Evolutionary conservation across 2,329 filamentous ascomycete species (phyloP).

Genomic region (Thielaviopsis ethacetica): DNA sequence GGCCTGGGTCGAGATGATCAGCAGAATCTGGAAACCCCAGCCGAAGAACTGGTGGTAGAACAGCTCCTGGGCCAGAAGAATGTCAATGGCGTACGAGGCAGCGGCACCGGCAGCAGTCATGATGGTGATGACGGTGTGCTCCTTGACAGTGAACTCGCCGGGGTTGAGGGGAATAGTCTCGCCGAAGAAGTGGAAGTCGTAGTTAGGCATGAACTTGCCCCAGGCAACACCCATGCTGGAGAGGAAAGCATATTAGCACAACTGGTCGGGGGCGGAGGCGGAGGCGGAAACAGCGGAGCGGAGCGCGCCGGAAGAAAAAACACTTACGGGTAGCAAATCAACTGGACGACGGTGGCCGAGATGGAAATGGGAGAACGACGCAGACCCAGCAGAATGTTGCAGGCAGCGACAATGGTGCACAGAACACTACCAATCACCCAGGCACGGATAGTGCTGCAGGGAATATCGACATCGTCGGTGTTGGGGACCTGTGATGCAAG

Average conservation of each 20-base stretch:
- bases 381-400: constrained; percentile 37
- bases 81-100: constrained; percentile 24
- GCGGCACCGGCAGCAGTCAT: constrained; percentile 24
- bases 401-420: constrained; percentile 38
- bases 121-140: constrained; percentile 33
- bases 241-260: constrained; percentile 19
- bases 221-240: constrained; percentile 18
- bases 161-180: constrained; percentile 22
- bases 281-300: neutral
- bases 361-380: constrained; percentile 35
- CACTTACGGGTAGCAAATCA: constrained; percentile 33
- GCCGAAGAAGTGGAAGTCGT: constrained; percentile 20
- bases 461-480: constrained; percentile 34
- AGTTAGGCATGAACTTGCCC: constrained; percentile 19
- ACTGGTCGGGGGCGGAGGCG: neutral
- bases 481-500: constrained; percentile 8
- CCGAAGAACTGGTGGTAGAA: constrained; percentile 41
- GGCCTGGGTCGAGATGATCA: constrained; percentile 37
- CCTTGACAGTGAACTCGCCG: constrained; percentile 28
- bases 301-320: neutral
- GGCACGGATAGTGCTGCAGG: constrained; percentile 41
- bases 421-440: constrained; percentile 42
- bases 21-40: constrained; percentile 36
- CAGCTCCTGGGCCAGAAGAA: constrained; percentile 31
- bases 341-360: constrained; percentile 36